Conservation (phyloP, 2,329 filamentous ascomycete species). For the Colletotrichum camelliae region DNA sequence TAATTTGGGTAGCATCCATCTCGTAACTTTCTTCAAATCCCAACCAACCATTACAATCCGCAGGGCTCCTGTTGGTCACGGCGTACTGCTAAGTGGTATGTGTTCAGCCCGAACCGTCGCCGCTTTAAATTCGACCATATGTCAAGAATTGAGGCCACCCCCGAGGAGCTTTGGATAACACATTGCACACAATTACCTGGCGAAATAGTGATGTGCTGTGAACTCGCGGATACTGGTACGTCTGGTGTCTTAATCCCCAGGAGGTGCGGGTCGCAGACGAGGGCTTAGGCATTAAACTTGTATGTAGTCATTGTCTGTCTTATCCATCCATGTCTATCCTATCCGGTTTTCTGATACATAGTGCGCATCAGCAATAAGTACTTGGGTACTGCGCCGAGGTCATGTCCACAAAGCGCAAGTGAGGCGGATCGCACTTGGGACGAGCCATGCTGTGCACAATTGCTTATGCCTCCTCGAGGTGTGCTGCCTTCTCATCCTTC, state of each 20-base stretch:
- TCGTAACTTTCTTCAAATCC: neutral
- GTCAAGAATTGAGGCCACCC: neutral
- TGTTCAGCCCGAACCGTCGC: neutral
- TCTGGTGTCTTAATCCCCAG: neutral
- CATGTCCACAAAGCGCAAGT: neutral
- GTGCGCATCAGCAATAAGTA: neutral
- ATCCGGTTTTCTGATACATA: neutral
- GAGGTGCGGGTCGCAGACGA: neutral
- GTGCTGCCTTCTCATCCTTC: conserved; percentile 21
- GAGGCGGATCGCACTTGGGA: neutral
- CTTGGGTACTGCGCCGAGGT: neutral
- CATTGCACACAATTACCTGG: neutral
- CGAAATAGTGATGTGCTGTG: neutral
- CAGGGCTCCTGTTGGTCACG: neutral
- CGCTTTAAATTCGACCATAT: neutral
- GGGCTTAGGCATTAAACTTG: neutral
- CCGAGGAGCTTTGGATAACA: neutral
- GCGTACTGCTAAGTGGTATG: neutral
- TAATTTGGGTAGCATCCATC: neutral
- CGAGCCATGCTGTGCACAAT: neutral
- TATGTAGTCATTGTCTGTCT: neutral
- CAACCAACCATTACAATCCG: neutral
- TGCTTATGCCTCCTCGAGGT: conserved; percentile 1
- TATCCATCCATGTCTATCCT: neutral
- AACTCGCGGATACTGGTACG: neutral